Percentiles rank a stretch among this genome's conserved stretches.
Conservation (phyloP, 2,329 filamentous ascomycete species). For the Pseudogymnoascus sp. region DNA sequence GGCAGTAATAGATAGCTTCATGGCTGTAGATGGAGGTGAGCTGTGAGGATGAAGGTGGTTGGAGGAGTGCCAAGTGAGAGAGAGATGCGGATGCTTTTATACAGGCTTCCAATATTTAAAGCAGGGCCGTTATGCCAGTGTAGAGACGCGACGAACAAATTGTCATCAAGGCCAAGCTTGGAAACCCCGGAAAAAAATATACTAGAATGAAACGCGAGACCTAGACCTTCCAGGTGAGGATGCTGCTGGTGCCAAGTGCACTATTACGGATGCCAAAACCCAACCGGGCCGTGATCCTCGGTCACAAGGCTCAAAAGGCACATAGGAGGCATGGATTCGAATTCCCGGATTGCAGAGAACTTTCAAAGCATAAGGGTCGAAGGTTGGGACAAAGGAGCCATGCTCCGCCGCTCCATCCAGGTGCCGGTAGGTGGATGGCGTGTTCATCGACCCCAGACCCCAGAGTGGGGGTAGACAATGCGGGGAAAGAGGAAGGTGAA, state of each 20-base stretch:
- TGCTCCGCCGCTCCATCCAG: not conserved
- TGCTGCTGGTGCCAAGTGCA: not conserved
- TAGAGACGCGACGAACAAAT: not conserved
- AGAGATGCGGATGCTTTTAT: not conserved
- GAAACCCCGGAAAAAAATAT: not conserved
- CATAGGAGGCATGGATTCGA: not conserved
- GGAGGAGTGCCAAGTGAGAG: not conserved
- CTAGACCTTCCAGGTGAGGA: not conserved
- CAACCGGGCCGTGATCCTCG: slow-evolving; percentile 3
- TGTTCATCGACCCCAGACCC: not conserved
- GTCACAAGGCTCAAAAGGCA: not conserved
- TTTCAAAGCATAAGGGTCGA: not conserved
- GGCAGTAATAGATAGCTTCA: not conserved
- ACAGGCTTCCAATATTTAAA: not conserved
- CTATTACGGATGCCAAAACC: not conserved
- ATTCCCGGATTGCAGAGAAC: not conserved
- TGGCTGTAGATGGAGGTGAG: not conserved
- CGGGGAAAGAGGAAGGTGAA: not conserved
- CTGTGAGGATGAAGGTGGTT: not conserved
- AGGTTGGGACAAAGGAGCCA: not conserved
- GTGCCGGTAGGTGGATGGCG: not conserved
- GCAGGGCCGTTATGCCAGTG: not conserved
- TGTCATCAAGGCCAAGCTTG: not conserved
- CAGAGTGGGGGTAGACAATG: not conserved
- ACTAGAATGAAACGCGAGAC: not conserved